These are phyloP conservation scores for Neurospora sp. DNA, from an alignment of 495 filamentous ascomycete genomes.

Conservation along the genomic window DNA sequence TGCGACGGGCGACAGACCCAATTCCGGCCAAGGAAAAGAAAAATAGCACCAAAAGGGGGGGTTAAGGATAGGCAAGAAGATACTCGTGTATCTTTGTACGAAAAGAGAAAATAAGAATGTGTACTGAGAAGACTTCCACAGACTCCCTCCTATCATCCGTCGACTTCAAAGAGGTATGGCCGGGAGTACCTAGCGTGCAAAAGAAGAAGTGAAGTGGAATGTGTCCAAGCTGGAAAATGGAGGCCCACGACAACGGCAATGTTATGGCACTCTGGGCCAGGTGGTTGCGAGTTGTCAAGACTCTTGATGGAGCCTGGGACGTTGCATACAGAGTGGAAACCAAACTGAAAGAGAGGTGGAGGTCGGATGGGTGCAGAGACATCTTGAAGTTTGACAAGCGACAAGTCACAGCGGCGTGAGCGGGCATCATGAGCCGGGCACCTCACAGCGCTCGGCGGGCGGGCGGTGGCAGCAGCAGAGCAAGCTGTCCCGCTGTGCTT, in stretches of 20 bases:
- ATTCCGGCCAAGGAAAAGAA: neutral
- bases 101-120: neutral
- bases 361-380: neutral
- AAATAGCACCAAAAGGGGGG: neutral
- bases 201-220: neutral
- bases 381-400: neutral
- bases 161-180: neutral
- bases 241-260: neutral
- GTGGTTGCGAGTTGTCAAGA: neutral
- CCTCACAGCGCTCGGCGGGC: neutral
- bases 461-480: neutral
- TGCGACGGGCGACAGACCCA: neutral
- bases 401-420: neutral
- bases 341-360: neutral
- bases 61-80: neutral
- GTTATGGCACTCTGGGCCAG: neutral
- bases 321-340: neutral
- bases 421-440: neutral
- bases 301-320: neutral
- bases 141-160: neutral
- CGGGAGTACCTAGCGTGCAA: neutral
- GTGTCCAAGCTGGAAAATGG: neutral
- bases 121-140: neutral
- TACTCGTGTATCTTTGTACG: neutral
- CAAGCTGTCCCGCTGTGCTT: neutral